A percentile compares a stretch with the other conserved stretches of the same genome.
These are phyloP conservation scores for Tremella fuciformis DNA, from an alignment of 768 basidiomycete genomes.

Conservation along the genomic window DNA sequence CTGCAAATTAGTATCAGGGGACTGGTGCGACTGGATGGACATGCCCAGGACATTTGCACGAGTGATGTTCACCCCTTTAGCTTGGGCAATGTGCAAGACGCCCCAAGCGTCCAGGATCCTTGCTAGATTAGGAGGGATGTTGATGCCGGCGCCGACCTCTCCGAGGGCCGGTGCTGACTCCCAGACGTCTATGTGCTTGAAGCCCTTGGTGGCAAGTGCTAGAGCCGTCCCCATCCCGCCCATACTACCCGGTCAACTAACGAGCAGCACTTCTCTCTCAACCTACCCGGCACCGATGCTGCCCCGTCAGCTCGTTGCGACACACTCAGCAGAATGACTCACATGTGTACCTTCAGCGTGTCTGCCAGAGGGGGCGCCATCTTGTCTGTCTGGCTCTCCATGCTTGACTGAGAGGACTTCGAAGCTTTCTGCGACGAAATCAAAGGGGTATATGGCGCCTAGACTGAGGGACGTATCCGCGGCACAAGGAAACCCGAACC, in stretches of 20 bases:
- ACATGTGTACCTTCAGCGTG: no score
- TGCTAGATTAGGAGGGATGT: conserved; percentile 53
- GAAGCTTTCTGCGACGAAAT: no score
- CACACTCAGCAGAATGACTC: no score
- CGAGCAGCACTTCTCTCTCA: no score
- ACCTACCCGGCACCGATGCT: no score
- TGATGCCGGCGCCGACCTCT: conserved; percentile 54
- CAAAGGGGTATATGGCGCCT: no score
- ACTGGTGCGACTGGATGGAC: not conserved
- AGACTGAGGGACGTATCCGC: no score
- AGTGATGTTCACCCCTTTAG: conserved; percentile 47
- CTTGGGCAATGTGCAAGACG: conserved; percentile 42
- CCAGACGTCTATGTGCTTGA: conserved; percentile 49
- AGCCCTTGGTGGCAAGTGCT: conserved; percentile 47
- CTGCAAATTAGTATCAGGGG: conserved; percentile 15
- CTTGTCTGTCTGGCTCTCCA: no score
- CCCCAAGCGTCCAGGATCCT: conserved; percentile 49
- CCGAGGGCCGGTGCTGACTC: conserved; percentile 48
- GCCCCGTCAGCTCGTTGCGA: no score
- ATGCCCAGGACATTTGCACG: conserved; percentile 45
- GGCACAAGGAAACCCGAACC: no score
- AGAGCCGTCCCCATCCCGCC: conserved; percentile 50
- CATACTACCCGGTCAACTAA: conserved; percentile 7
- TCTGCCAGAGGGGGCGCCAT: no score
- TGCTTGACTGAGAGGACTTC: no score